Base-by-base conservation (phyloP, 805 yeast genomes). In the Blastobotrys muscicola region DNA sequence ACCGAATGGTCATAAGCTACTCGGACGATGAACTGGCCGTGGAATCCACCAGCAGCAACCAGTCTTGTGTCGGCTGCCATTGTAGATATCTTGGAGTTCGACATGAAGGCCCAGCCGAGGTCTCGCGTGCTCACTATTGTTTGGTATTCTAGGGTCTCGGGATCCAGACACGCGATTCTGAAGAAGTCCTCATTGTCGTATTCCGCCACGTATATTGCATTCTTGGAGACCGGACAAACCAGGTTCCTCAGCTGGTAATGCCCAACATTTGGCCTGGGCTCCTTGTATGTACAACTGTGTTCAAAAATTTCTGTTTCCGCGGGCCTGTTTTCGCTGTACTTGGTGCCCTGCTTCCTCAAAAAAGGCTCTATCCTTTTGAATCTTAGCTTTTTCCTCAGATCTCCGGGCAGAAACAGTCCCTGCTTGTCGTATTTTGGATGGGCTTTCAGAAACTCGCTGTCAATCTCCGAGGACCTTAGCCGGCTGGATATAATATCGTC, bases 221-320 rank as follows among this genome's bases (percentile, higher is more conserved):
- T 38, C 55, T 59, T 9, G 58, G 58, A 29, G 62, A 64, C 50
- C 62, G 70, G 44, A 67, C 66, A 38, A 7, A 78, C 68, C 39
- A 76, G 58, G 45, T 74, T 70, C 11, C 82, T 59, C 30, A 78
- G 61, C 58, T 77, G 82, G 55, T 76, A 76, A 61, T 78, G 82
- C 13, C 71, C 68, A 9, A 75, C 61, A 48, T 67, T 69, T 4
- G 78, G 74, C 41, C 67, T 69, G 7, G 78, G 66, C 5, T 12
- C 13, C 11, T 51, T 46, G 61, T 57, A 45, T 68, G 57, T 58
- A 13, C 30, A 29, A 5, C 37, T 29, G 32, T 41, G 41, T 14
- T 31, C 20, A 16, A 57, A 48, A 67, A 69, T 45, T 52, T 54
- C 49, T 20, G 26, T 4, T 20, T 20, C 26, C 6, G 6, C 6